Evolutionary conservation across 2,329 filamentous ascomycete species (phyloP).

Genomic region (Hirsutella minnesotensis): DNA sequence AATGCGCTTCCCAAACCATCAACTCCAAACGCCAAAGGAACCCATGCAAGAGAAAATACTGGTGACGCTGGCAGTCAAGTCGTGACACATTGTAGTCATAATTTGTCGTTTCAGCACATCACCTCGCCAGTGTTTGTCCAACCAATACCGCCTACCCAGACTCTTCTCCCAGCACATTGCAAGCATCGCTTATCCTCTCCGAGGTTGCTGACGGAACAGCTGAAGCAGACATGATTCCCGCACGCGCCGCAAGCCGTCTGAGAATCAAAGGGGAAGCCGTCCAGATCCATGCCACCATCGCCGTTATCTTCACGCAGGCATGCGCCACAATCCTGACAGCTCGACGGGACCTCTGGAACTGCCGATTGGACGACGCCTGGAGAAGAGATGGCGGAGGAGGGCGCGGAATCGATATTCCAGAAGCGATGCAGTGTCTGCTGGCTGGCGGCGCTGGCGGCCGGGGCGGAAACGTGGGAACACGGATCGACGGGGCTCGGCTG

Average conservation of each 20-base stretch:
- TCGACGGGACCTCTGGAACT: constrained; percentile 12
- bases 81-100: neutral
- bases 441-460: constrained; percentile 5
- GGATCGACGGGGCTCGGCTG: neutral
- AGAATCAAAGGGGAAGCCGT: constrained; percentile 12
- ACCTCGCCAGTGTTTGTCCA: constrained; percentile 10
- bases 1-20: no score
- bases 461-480: neutral
- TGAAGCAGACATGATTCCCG: constrained; percentile 43
- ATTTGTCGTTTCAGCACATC: constrained; percentile 10
- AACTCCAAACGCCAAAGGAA: no score
- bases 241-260: constrained; percentile 34
- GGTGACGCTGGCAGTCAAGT: neutral
- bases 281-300: constrained; percentile 27
- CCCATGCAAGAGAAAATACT: no score
- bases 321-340: constrained; percentile 43
- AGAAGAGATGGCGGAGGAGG: constrained; percentile 15
- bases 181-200: constrained; percentile 42
- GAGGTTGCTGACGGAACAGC: constrained; percentile 47
- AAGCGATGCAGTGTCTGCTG: constrained; percentile 42
- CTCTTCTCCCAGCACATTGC: constrained; percentile 32
- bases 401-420: constrained; percentile 39
- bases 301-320: constrained; percentile 10
- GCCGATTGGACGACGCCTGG: constrained; percentile 8
- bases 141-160: constrained; percentile 6